These are phyloP conservation scores for Clarireedia homoeocarpa DNA, from an alignment of 2,329 filamentous ascomycete genomes.

Conservation along the genomic window DNA sequence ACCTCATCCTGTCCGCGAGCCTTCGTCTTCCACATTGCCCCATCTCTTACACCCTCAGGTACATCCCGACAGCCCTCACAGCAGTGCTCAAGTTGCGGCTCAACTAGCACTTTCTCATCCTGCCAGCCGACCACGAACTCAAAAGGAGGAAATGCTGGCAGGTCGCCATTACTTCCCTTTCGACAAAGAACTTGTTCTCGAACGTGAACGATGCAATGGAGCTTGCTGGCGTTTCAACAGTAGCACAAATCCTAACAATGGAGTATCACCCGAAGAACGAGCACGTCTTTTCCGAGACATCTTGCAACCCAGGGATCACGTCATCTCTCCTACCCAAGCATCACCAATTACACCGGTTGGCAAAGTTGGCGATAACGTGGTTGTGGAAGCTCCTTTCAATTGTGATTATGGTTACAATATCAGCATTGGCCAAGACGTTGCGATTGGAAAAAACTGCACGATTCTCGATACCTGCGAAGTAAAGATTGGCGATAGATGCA, in stretches of 20 bases:
- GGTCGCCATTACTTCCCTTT: constrained; percentile 75
- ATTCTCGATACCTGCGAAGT: constrained; percentile 83
- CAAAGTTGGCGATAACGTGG: constrained; percentile 63
- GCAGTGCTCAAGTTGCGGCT: constrained; percentile 26
- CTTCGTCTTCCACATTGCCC: constrained; percentile 37
- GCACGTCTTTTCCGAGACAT: constrained; percentile 65
- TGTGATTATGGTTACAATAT: constrained; percentile 98
- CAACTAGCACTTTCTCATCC: constrained; percentile 29
- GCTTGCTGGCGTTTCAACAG: constrained; percentile 85
- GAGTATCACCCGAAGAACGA: constrained; percentile 61
- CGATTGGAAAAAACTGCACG: constrained; percentile 74
- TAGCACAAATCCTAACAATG: constrained; percentile 65
- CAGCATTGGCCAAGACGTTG: constrained; percentile 74
- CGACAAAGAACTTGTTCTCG: constrained; percentile 67
- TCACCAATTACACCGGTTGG: constrained; percentile 47
- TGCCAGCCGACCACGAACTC: constrained; percentile 41
- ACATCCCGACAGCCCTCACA: constrained; percentile 24
- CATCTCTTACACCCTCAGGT: constrained; percentile 38
- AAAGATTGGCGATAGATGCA: constrained; percentile 67
- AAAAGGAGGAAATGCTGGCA: constrained; percentile 85
- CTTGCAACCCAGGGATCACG: constrained; percentile 51
- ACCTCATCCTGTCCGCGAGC: constrained; percentile 32
- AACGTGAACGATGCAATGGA: constrained; percentile 75
- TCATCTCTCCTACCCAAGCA: constrained; percentile 47
- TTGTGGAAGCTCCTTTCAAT: constrained; percentile 80